Evolutionary conservation across 495 filamentous ascomycete species (phyloP), one percentile per base, ranked within the genome.

Genomic region (Aspergillus wentii): DNA sequence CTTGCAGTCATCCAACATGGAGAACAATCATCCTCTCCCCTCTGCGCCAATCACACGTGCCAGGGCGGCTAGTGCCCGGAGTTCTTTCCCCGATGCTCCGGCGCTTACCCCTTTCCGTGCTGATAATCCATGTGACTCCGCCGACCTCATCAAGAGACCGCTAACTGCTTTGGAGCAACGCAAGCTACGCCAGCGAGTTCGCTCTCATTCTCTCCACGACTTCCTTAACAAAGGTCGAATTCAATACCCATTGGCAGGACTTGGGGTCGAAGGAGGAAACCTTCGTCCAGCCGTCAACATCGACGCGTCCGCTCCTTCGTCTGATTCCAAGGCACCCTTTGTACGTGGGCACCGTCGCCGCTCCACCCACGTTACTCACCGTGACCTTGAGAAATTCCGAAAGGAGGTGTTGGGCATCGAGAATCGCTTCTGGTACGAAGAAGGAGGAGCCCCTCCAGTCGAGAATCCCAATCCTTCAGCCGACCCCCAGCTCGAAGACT

Each of bases 331-430:
- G 55, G 54, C 58, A 57, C 49, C 59, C 36, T 68, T 56, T 43
- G 53, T 64, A 31, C 65, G 62, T 61, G 62, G 65, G 52, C 65
- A 69, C 43, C 65, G 65, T 45, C 65, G 65, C 56, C 65, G 65
- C 47, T 65, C 65, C 41, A 69, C 65, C 51, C 65, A 64, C 62
- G 63, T 69, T 37, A 62, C 55, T 52, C 59, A 52, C 38, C 56
- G 55, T 44, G 65, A 69, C 61, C 61, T 69, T 51, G 59, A 64
- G 46, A 61, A 61, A 48, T 69, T 69, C 48, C 56, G 59, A 48
- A 58, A 57, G 46, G 65, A 69, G 45, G 56, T 69, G 28, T 32
- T 69, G 33, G 65, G 61, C 38, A 52, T 65, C 29, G 54, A 65
- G 45, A 46, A 57, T 35, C 54, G 50, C 18, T 44, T 38, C 11